Base-by-base conservation (phyloP, 805 yeast genomes). In the Candida suzukii region DNA sequence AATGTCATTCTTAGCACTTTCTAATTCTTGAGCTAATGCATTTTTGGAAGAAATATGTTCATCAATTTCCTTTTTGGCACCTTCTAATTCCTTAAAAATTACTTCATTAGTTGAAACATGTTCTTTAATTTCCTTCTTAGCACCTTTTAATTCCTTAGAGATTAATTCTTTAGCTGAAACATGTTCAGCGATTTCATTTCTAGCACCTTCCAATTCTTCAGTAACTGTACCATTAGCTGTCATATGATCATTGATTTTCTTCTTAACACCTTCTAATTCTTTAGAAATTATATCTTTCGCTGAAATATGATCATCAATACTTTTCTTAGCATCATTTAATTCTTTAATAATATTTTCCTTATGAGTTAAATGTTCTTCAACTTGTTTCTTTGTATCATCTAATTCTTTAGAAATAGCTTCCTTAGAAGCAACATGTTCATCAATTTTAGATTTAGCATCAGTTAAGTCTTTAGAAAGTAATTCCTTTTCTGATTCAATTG, bases 181-280 rank as follows among this genome's bases (percentile, higher is more conserved):
- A 28, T 41, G 43, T 11, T 28, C 26, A 24, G 11, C 26, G 26
- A 12, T 24, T 24, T 24, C 26, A 9, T 24, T 8, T 24, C 8
- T 24, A 9, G 8, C 26, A 24, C 11, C 26, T 24, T 24, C 11
- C 26, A 24, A 12, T 11, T 37, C 25, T 31, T 16, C 30, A 40
- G 22, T 72, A 52, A 32, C 68, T 67, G 67, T n/a, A n/a, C n/a
- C n/a, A n/a, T n/a, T n/a, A n/a, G n/a, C n/a, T n/a, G n/a, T n/a
- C n/a, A n/a, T n/a, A n/a, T n/a, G n/a, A n/a, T n/a, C n/a, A n/a
- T n/a, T n/a, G n/a, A n/a, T n/a, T n/a, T n/a, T n/a, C n/a, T n/a
- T 36, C 65, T 68, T 62, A 71, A 9, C 29, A 18, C 55, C 58
- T 18, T 44, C 47, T 12, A 55, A 25, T 19, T 50, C 42, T 3